Evolutionary conservation across 2,329 filamentous ascomycete species (phyloP).

Genomic region (Cadophora sp.): DNA sequence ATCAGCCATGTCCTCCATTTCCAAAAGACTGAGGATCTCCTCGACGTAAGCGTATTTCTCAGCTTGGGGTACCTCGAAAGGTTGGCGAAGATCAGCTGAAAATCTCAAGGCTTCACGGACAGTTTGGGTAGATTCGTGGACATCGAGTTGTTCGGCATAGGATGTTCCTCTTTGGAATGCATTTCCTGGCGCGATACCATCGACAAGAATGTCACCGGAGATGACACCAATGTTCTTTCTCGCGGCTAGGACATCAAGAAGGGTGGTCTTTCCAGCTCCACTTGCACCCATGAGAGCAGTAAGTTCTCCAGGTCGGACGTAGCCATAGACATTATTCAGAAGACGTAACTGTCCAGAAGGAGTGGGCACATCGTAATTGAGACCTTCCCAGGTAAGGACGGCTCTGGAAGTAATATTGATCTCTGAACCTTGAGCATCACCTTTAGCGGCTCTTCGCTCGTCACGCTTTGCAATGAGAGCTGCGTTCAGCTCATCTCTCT

Average conservation of each 20-base stretch:
- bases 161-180: slow-evolving; percentile 69
- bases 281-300: slow-evolving; percentile 69
- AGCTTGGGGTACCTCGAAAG: slow-evolving; percentile 59
- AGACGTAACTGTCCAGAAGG: slow-evolving; percentile 53
- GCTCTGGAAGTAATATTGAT: slow-evolving; percentile 65
- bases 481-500: slow-evolving; percentile 70
- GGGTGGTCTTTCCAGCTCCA: slow-evolving; percentile 70
- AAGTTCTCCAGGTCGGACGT: slow-evolving; percentile 65
- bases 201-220: slow-evolving; percentile 66
- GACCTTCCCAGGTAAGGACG: slow-evolving; percentile 84
- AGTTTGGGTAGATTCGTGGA: slow-evolving; percentile 66
- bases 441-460: slow-evolving; percentile 55
- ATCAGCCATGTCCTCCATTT: slow-evolving; percentile 70
- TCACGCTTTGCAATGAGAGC: slow-evolving; percentile 66
- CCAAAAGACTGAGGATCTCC: slow-evolving; percentile 67
- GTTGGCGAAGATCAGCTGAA: slow-evolving; percentile 68
- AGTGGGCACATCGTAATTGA: slow-evolving; percentile 76
- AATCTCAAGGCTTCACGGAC: slow-evolving; percentile 72
- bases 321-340: slow-evolving; percentile 66
- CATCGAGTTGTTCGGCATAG: slow-evolving; percentile 70
- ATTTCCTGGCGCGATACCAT: slow-evolving; percentile 61
- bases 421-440: slow-evolving; percentile 53
- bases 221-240: slow-evolving; percentile 71
- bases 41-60: slow-evolving; percentile 73
- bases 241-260: slow-evolving; percentile 68